Conservation (phyloP, 768 basidiomycete genomes). For the Tricholoma matsutake region DNA sequence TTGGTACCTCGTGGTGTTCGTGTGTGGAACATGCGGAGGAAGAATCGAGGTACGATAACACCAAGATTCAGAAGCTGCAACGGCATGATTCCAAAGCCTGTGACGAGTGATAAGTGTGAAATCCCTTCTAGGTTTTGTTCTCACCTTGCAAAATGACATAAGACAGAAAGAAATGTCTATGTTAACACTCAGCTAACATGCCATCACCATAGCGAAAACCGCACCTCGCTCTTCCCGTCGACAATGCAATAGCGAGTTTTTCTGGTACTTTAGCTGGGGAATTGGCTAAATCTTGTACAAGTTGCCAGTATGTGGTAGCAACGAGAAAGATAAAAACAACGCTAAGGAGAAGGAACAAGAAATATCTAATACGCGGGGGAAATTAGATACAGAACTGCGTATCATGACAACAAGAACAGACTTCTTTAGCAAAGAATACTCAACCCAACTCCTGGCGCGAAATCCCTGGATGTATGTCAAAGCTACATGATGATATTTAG, state of each 20-base stretch:
- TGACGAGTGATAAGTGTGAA: not conserved
- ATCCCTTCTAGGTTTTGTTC: slow-evolving; percentile 2
- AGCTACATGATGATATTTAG: slow-evolving; percentile 26
- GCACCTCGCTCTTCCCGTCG: slow-evolving; percentile 70
- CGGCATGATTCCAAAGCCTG: slow-evolving; percentile 92
- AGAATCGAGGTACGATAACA: slow-evolving; percentile 74
- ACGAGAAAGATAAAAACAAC: slow-evolving; percentile 94
- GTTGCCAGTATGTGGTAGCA: slow-evolving; percentile 88
- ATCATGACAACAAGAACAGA: slow-evolving; percentile 31
- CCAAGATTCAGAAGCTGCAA: slow-evolving; percentile 92
- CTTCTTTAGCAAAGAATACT: slow-evolving; percentile 92
- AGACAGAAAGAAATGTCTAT: slow-evolving; percentile 77
- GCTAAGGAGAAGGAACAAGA: slow-evolving; percentile 87
- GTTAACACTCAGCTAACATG: not conserved
- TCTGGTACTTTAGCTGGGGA: slow-evolving; percentile 93
- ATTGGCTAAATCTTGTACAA: slow-evolving; percentile 88
- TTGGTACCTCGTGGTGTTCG: slow-evolving; percentile 82
- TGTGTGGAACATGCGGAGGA: slow-evolving; percentile 75
- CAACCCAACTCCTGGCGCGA: slow-evolving; percentile 87
- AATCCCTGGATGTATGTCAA: slow-evolving; percentile 91
- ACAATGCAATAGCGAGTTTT: slow-evolving; percentile 83
- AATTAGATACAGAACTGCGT: not conserved
- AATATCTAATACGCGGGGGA: slow-evolving; percentile 59
- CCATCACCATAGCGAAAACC: slow-evolving; percentile 11
- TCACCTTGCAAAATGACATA: slow-evolving; percentile 83